Base-by-base conservation (phyloP, 2,329 filamentous ascomycete species). In the Zopfia rhizophila region DNA sequence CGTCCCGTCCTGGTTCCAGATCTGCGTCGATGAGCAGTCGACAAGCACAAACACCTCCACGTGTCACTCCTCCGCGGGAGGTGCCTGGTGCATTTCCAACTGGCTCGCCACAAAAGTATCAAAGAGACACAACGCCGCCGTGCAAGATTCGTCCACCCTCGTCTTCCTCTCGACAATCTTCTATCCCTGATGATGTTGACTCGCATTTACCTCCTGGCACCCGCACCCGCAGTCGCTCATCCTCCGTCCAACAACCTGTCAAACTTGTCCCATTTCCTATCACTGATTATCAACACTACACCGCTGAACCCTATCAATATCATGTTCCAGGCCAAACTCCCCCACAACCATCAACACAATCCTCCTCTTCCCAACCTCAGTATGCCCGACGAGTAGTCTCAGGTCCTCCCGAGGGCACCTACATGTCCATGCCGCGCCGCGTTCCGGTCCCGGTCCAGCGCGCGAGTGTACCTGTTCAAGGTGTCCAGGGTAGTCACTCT, bases 1-100 rank as follows among this genome's bases (percentile, higher is more conserved):
- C 63, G 21, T 70, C 72, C 18, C 76, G 74, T 13, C 75, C 78
- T n/a, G 72, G 70, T 27, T 74, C 75, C 13, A 73, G 72, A 12
- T 73, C 74, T 4, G 68, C 65, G 22, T 74, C 51, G 60, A 72
- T 52, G 54, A 69, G 43, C 61, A 65, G 48, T 62, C 69, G 36
- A 39, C 51, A 53, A 30, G 43, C 39, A 51, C 61, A 55, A 22
- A 65, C 63, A 13, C 66, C 72, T 28, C 70, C 73, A 27, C 68
- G 70, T 8, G 36, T 48, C 21, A 43, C 52, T 17, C 49, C 61
- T 58, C 41, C 60, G 53, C 42, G 66, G 60, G 61, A 71, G 55
- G 45, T 68, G 28, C 70, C 75, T 3, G 73, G 75, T 18, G 65
- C 63, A 7, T 63, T 71, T 25, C 69, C 64, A 27, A 48, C 38